Conservation (phyloP, 2,329 filamentous ascomycete genomes). For the Colletotrichum sp. region DNA sequence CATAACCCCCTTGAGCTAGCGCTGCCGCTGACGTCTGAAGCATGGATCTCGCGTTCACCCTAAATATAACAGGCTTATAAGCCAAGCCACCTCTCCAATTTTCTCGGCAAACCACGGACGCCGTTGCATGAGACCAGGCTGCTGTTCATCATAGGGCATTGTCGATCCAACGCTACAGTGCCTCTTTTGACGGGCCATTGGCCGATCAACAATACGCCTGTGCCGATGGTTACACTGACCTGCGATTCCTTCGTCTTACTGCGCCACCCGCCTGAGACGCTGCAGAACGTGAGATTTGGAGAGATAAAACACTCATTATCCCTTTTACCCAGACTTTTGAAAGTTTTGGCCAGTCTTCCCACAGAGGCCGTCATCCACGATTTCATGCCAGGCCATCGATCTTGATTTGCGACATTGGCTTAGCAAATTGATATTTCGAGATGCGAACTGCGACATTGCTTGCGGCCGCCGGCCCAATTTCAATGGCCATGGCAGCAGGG, state of each 20-base stretch:
- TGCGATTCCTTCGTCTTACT: background rate
- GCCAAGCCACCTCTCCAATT: background rate
- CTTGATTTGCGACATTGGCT: background rate
- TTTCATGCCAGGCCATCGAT: background rate
- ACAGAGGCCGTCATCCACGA: background rate
- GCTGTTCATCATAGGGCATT: background rate
- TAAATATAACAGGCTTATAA: background rate
- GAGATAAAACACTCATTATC: background rate
- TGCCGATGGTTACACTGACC: background rate
- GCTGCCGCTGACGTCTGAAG: background rate
- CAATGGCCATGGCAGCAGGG: background rate
- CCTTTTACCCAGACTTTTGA: background rate
- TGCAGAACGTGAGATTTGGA: background rate
- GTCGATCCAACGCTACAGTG: fast-evolving
- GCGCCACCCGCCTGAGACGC: background rate
- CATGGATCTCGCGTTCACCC: background rate
- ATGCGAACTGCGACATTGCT: background rate
- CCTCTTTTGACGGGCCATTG: background rate
- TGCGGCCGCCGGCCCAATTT: background rate
- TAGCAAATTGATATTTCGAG: background rate
- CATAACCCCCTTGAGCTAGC: background rate
- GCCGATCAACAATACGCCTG: background rate
- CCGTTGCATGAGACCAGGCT: background rate
- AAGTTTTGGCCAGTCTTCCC: background rate
- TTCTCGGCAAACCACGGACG: background rate